Base-by-base conservation (phyloP, 768 basidiomycete species). In the Tricholomella constricta region DNA sequence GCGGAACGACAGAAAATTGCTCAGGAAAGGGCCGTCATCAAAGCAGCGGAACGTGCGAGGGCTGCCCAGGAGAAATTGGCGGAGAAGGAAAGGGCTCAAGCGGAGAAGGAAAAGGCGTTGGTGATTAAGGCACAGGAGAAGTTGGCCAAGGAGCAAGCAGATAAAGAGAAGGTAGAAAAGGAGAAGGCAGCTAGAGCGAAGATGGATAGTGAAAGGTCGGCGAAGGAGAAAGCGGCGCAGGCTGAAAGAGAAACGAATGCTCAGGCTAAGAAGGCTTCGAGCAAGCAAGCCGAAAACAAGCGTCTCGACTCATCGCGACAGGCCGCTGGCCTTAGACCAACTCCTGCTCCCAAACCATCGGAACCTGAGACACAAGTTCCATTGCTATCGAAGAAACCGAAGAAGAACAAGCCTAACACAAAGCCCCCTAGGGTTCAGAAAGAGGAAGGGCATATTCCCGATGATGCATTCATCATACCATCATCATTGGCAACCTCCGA, bases 371-470 rank as follows among this genome's bases (percentile, higher is more conserved):
- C 75, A 3, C 90, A 91, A 62, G 84, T 83, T 10, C 89, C 90
- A 15, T 80, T 92, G 29, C 73, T 90, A 35, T 91, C 90, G 20
- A 91, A 86, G 68, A 85, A 89, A 69, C 87, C 90, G 5, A 92
- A 91, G 77, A 92, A 92, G 69, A 88, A 75, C 61, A 91, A 86
- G 61, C 86, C 88, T 0, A 59, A 77, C 38, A 54, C 81, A 45
- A 87, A 85, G 60, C 77, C 80, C 10, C 76, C 82, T 59, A 83
- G 74, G 55, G 75, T 82, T 34, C 45, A 64, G 2, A 87, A 82
- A 65, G 88, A 89, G 29, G 86, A 81, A 27, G 78, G 81, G 14
- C 56, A 66, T 14, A 54, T 60, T 22, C 51, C 61, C 1, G 79
- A 81, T 25, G 72, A 80, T 22, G 57, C 75, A 41, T 74, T 78